Conservation (phyloP, 371 early-diverging fungal genomes). For the Coemansia sp. region DNA sequence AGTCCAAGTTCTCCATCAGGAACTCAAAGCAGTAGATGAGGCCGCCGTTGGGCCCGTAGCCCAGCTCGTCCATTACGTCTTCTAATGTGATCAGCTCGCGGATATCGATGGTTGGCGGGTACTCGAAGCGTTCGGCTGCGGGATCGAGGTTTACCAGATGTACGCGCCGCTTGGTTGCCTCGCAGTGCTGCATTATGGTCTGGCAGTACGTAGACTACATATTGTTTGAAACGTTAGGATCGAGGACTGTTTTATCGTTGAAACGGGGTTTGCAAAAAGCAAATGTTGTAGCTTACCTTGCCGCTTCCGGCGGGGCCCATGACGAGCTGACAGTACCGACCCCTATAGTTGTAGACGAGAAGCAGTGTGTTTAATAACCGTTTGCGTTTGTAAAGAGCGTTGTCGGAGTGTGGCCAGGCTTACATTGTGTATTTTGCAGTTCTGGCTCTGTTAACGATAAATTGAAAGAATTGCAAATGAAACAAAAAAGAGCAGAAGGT, state of each 20-base stretch:
- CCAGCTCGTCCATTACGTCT: conserved; percentile 97
- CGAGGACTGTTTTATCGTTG: neutral
- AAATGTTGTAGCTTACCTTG: conserved; percentile 60
- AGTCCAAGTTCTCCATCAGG: conserved; percentile 92
- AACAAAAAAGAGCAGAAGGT: too few relatives aligned
- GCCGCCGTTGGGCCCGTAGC: conserved; percentile 99
- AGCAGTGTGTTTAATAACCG: too few relatives aligned
- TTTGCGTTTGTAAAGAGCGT: neutral
- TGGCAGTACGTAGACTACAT: conserved; percentile 91
- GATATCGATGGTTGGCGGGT: conserved; percentile 88
- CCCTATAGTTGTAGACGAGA: conserved; percentile 52
- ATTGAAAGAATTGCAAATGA: too few relatives aligned
- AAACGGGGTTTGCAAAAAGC: neutral
- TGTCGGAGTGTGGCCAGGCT: neutral
- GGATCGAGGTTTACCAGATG: conserved; percentile 99
- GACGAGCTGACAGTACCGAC: conserved; percentile 91
- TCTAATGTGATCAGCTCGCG: conserved; percentile 93
- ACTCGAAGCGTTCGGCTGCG: conserved; percentile 93
- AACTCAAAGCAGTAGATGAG: conserved; percentile 96
- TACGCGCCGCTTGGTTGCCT: conserved; percentile 75
- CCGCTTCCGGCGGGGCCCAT: conserved; percentile 98
- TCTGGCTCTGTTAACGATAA: too few relatives aligned
- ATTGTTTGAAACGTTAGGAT: neutral
- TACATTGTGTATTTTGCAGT: neutral
- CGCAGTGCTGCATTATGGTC: conserved; percentile 90